Evolutionary conservation across 2,329 filamentous ascomycete species (phyloP), one percentile per base, ranked within the genome.

Genomic region (Fusarium tanahbumbuense): DNA sequence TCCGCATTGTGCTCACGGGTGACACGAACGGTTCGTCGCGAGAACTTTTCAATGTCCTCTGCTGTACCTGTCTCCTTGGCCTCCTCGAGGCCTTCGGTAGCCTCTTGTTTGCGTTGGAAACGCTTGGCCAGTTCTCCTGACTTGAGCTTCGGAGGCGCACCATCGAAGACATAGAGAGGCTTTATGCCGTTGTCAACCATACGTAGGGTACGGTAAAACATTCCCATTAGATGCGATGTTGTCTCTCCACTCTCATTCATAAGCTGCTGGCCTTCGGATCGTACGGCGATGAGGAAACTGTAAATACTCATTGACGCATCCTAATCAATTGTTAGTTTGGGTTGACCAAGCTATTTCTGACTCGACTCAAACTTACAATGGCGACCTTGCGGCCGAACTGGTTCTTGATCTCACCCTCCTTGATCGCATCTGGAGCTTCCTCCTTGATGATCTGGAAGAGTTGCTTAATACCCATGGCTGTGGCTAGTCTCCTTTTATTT

Each of bases 161-260:
- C 96, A 75, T 99, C 96, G 79, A 99, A 99, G 61, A 99, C 95
- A 81, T 97, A 99, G 73, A 99, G 88, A 2, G 96, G 96, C 80
- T 99, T 99, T 84, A 99, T 98, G 61, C 96, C 96, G 76, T 98
- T 98, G 82, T 99, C 96, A 76, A 98, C 93, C 84, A 99, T 98
- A 75, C 96, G 94, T 9, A 99, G 87, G 4, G 96, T 99, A 75
- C 96, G 94, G 85, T 99, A 99, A 85, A 99, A 99, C 90, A 99
- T 95, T 77, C 96, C 96, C 94, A 99, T 98, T 18, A 99, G 85
- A 80, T 99, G 96, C 20, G 96, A 99, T 1, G 96, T 99, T 3
- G 96, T 99, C 81, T 98, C 94, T 76, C 96, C 96, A 55, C 91
- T 91, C 77, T 99, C 96, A 81, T 91, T 97, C 87, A 91, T 98